Evolutionary conservation across 176 grass and related monocot species (phyloP).

Genomic region (Olyra latifolia): DNA sequence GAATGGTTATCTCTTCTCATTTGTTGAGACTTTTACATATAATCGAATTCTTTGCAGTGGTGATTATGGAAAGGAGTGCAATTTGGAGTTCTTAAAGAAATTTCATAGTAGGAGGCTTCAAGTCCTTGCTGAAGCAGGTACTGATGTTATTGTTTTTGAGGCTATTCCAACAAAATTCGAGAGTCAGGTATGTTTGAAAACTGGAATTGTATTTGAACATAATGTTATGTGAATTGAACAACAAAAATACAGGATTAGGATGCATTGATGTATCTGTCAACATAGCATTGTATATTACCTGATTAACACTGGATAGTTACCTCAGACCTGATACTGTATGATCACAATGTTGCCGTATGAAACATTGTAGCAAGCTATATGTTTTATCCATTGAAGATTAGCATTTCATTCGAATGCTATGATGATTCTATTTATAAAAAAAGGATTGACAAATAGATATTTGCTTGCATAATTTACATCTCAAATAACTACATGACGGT

Average conservation of each 20-base stretch:
- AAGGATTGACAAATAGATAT: too few species aligned
- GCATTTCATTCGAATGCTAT: too few species aligned
- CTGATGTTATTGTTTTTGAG: slow-evolving; percentile 81
- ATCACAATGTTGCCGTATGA: neutral
- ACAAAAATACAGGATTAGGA: too few species aligned
- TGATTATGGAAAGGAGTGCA: slow-evolving; percentile 64
- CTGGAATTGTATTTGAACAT: neutral
- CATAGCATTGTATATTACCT: neutral
- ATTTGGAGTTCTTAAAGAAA: slow-evolving; percentile 61
- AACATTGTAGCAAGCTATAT: too few species aligned
- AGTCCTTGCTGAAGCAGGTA: slow-evolving; percentile 67
- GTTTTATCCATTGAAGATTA: too few species aligned
- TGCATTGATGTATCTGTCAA: neutral
- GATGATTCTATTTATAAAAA: too few species aligned
- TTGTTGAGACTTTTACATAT: too few species aligned
- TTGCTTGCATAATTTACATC: too few species aligned
- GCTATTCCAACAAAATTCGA: too few species aligned
- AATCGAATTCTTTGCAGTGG: slow-evolving; percentile 49
- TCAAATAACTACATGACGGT: too few species aligned
- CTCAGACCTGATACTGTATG: neutral
- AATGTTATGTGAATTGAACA: neutral
- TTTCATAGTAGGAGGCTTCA: slow-evolving; percentile 74
- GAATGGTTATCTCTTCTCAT: too few species aligned
- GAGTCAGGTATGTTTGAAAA: slow-evolving; percentile 56
- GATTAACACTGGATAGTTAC: neutral